Percentiles rank a stretch among this genome's conserved stretches.
Conservation (phyloP, 2,329 filamentous ascomycete genomes). For the Curvularia eragrostidis region DNA sequence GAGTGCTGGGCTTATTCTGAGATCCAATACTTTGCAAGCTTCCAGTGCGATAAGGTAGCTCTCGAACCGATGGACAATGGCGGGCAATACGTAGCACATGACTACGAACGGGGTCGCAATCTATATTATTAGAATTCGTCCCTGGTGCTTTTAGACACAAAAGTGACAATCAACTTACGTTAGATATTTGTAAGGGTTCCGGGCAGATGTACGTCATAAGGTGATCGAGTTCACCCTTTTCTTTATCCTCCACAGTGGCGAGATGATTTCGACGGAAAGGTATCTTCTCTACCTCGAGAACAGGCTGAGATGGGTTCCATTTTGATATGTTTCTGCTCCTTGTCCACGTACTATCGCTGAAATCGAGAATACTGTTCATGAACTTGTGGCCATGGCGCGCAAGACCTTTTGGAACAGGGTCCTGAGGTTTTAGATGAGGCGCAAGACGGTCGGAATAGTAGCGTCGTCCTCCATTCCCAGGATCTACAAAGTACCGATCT, state of each 20-base stretch:
- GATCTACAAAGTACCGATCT: conserved; percentile 63
- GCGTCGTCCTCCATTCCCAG: conserved; percentile 63
- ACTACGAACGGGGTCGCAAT: conserved; percentile 72
- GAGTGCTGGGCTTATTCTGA: conserved; percentile 70
- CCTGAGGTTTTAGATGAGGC: conserved; percentile 65
- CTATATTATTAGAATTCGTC: conserved; percentile 51
- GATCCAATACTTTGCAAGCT: conserved; percentile 68
- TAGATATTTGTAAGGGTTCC: conserved; percentile 77
- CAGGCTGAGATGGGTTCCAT: conserved; percentile 76
- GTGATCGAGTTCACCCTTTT: conserved; percentile 59
- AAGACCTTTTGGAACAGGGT: conserved; percentile 67
- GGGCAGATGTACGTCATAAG: conserved; percentile 73
- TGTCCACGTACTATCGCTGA: conserved; percentile 77
- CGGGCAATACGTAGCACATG: conserved; percentile 78
- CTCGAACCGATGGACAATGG: conserved; percentile 84
- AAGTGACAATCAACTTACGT: conserved; percentile 60
- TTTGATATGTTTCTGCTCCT: conserved; percentile 58
- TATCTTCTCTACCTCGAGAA: conserved; percentile 76
- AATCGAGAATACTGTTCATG: conserved; percentile 74
- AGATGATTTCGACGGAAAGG: conserved; percentile 83
- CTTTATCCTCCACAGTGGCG: conserved; percentile 63
- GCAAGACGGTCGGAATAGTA: conserved; percentile 60
- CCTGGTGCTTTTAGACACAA: neutral
- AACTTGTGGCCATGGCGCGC: conserved; percentile 47
- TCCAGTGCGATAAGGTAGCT: conserved; percentile 81